Conservation (phyloP, 768 basidiomycete species). For the Boletus patriciae region DNA sequence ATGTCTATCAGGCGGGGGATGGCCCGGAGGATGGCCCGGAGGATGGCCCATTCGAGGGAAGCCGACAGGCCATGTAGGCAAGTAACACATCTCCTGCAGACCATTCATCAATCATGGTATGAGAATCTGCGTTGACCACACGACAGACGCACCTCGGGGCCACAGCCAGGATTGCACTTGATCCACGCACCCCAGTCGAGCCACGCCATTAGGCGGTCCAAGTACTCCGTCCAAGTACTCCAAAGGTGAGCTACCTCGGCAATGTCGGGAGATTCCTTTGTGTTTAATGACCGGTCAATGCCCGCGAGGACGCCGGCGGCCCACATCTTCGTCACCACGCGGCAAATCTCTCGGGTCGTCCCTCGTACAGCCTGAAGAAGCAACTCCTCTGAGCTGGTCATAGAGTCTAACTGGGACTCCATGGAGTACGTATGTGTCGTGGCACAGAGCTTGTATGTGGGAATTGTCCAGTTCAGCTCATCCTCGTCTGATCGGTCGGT, state of each 20-base stretch:
- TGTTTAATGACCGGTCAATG: slow-evolving; percentile 12
- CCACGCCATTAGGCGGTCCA: slow-evolving; percentile 46
- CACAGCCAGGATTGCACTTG: slow-evolving; percentile 47
- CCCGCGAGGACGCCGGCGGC: slow-evolving; percentile 36
- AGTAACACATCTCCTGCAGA: slow-evolving; percentile 27
- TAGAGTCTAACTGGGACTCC: background rate
- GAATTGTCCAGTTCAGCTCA: slow-evolving; percentile 28
- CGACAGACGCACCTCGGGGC: slow-evolving; percentile 40
- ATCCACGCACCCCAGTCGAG: slow-evolving; percentile 55
- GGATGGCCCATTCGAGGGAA: slow-evolving; percentile 3
- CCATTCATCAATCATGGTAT: background rate
- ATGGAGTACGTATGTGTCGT: slow-evolving; percentile 25
- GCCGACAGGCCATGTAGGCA: slow-evolving; percentile 26
- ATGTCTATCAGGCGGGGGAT: background rate
- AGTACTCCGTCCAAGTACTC: slow-evolving; percentile 36
- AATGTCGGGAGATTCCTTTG: background rate
- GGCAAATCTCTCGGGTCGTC: slow-evolving; percentile 47
- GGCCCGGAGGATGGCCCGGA: too few relatives aligned
- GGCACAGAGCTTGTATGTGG: slow-evolving; percentile 32
- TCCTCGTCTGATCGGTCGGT: background rate
- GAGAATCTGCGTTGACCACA: background rate
- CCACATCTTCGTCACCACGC: slow-evolving; percentile 48
- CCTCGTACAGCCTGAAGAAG: slow-evolving; percentile 31
- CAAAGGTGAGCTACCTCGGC: slow-evolving; percentile 12
- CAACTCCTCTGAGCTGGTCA: slow-evolving; percentile 32